These are phyloP conservation scores for Phyllosticta citriasiana DNA, from an alignment of 2,329 filamentous ascomycete genomes.

Conservation along the genomic window DNA sequence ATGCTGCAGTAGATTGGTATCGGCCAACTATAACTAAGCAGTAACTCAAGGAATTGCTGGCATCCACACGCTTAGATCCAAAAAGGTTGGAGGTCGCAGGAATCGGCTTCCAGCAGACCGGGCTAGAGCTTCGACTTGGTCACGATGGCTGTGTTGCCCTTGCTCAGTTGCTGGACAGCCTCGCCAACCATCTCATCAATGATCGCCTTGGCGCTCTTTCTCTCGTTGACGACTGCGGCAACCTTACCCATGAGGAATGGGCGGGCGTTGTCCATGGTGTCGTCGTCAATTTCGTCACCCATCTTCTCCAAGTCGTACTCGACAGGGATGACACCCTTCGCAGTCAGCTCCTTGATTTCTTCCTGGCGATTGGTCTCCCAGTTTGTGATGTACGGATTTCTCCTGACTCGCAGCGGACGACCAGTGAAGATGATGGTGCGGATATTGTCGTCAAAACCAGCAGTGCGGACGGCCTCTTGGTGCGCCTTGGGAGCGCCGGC, in stretches of 20 bases:
- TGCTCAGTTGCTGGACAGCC: conserved; percentile 60
- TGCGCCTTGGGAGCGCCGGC: conserved; percentile 87
- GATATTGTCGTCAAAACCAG: conserved; percentile 90
- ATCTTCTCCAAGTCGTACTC: conserved; percentile 89
- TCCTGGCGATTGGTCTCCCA: conserved; percentile 86
- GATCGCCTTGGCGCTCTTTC: conserved; percentile 81
- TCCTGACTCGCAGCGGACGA: conserved; percentile 84
- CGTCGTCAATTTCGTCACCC: conserved; percentile 56
- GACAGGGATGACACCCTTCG: conserved; percentile 84
- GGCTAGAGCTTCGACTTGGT: conserved; percentile 27
- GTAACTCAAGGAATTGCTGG: neutral
- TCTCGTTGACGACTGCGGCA: conserved; percentile 85
- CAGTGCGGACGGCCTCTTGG: conserved; percentile 88
- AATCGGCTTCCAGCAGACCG: neutral
- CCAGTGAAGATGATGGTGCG: conserved; percentile 98
- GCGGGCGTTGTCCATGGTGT: conserved; percentile 81
- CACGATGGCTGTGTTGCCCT: conserved; percentile 52
- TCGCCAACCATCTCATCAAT: conserved; percentile 89
- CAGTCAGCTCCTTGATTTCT: conserved; percentile 87
- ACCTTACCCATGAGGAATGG: conserved; percentile 97
- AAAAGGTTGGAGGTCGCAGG: neutral
- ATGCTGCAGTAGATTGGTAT: too few relatives aligned
- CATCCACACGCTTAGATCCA: neutral
- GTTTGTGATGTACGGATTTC: conserved; percentile 85
- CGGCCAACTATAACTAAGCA: neutral